phyloP scores from a whole-genome alignment of 768 basidiomycete species.

The Collybiopsis confluens region DNA sequence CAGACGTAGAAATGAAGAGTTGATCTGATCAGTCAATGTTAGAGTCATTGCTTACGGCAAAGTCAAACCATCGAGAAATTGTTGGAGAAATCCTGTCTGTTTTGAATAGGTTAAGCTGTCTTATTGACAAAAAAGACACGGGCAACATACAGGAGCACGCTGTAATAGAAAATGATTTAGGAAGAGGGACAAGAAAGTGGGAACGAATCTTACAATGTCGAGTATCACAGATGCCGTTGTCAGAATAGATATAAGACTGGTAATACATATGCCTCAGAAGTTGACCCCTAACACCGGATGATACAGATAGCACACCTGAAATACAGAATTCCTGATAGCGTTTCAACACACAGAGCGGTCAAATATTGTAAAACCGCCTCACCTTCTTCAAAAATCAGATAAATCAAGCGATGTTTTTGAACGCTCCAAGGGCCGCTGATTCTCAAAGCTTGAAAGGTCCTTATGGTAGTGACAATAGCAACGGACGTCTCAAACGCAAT shows the following conservation, averaged over 20 bases:
- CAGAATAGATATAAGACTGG: neutral
- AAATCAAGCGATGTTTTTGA: constrained; percentile 3
- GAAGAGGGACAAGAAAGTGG: neutral
- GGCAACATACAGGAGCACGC: constrained; percentile 17
- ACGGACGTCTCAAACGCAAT: constrained; percentile 15
- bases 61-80: constrained; percentile 22
- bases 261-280: neutral
- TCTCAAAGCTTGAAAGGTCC: constrained; percentile 15
- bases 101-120: neutral
- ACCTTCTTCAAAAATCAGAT: constrained; percentile 8
- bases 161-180: neutral
- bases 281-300: no score
- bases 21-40: neutral
- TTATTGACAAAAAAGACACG: neutral
- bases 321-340: constrained; percentile 1
- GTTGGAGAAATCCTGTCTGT: constrained; percentile 26
- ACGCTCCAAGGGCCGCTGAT: constrained; percentile 6
- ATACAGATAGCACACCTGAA: neutral
- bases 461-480: constrained; percentile 12
- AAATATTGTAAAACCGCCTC: neutral
- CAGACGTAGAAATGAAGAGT: no score
- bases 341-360: neutral
- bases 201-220: neutral
- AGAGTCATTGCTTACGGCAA: constrained; percentile 18
- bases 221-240: constrained; percentile 2